Base-by-base conservation (phyloP, 208 protist species). In the Trypanosoma lewisi region DNA sequence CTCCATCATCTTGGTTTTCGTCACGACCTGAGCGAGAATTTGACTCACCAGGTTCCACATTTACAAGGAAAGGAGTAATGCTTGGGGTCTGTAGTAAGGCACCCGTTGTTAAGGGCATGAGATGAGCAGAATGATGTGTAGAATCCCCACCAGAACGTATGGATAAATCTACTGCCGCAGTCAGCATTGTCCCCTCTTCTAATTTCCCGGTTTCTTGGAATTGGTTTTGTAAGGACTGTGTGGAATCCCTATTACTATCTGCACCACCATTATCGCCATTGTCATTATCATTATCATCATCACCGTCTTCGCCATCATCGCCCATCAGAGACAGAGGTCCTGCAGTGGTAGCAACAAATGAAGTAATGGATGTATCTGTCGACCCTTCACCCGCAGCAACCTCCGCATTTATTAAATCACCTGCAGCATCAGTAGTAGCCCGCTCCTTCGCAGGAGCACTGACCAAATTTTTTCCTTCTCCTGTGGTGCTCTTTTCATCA, bases 401-500 rank as follows among this genome's bases (percentile, higher is more conserved):
- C n/a, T n/a, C n/a, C n/a, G n/a, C n/a, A n/a, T n/a, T n/a, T n/a
- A n/a, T n/a, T n/a, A n/a, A n/a, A n/a, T n/a, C n/a, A n/a, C n/a
- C n/a, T n/a, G n/a, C n/a, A n/a, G n/a, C n/a, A n/a, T n/a, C n/a
- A n/a, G n/a, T n/a, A n/a, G n/a, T n/a, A n/a, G n/a, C n/a, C n/a
- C n/a, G n/a, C n/a, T n/a, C n/a, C n/a, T n/a, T n/a, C n/a, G n/a
- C n/a, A n/a, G n/a, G n/a, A n/a, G n/a, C n/a, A n/a, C n/a, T n/a
- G n/a, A n/a, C n/a, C 42, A 23, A 16, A 47, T 7, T 23, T 2
- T 25, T 23, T 19, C 17, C 16, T 3, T 1, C n/a, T 14, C 23
- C n/a, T 7, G 49, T 54, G n/a, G n/a, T 66, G 28, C 77, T 66
- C 42, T 64, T 69, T 27, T 62, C 67, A 1, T 87, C 77, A 8